Evolutionary conservation across 2,329 filamentous ascomycete genomes (phyloP).

Genomic region (Juglanconis sp.): DNA sequence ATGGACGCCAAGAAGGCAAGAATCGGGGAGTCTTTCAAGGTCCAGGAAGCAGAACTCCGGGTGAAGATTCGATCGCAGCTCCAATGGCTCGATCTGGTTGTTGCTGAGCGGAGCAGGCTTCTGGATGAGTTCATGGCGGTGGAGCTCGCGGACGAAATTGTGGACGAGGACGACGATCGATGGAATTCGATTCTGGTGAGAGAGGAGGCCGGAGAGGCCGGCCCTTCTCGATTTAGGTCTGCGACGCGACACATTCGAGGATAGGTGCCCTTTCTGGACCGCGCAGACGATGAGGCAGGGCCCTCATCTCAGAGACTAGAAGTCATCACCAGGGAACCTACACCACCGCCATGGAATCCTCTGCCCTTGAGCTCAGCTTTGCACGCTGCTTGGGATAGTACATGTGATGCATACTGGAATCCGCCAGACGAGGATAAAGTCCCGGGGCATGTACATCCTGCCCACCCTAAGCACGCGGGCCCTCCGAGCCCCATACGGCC

Average conservation of each 20-base stretch:
- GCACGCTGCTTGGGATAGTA: constrained; percentile 1
- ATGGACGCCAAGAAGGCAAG: constrained; percentile 37
- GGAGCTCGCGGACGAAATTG: constrained; percentile 39
- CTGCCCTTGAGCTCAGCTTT: constrained; percentile 1
- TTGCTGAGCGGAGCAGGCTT: constrained; percentile 41
- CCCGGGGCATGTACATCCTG: neutral
- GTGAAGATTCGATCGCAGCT: constrained; percentile 40
- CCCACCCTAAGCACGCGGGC: neutral
- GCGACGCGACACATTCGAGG: neutral
- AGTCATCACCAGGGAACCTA: constrained; percentile 1
- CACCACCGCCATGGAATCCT: constrained; percentile 1
- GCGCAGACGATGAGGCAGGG: neutral
- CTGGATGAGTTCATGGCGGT: constrained; percentile 38
- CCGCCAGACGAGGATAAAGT: neutral
- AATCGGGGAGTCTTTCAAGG: constrained; percentile 25
- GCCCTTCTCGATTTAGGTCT: constrained; percentile 8
- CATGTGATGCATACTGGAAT: neutral
- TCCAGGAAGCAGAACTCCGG: constrained; percentile 29
- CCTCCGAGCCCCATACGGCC: neutral
- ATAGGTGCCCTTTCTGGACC: neutral
- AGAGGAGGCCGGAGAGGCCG: constrained; percentile 6
- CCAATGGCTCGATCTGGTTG: constrained; percentile 44
- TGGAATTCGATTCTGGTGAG: constrained; percentile 14
- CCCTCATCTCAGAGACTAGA: neutral
- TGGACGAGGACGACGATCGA: constrained; percentile 14